Base-by-base conservation (phyloP, 495 filamentous ascomycete species). In the Podospora conica region DNA sequence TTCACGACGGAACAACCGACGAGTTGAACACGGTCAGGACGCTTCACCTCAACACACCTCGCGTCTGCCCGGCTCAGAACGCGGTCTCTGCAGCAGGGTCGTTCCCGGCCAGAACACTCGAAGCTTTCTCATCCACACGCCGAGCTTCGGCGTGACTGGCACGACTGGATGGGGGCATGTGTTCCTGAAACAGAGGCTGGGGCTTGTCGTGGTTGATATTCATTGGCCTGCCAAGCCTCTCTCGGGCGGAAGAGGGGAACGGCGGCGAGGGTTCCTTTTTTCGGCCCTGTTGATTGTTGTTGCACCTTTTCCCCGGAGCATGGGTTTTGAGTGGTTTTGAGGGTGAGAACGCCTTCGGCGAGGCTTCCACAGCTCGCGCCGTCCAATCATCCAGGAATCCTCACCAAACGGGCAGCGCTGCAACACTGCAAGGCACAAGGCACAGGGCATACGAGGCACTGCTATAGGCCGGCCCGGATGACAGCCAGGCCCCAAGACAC, bases 381-480 rank as follows among this genome's bases (percentile, higher is more conserved):
- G 40, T n/a, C 40, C 40, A 48, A 48, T 48, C 40, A 48, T 48
- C 40, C 18, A 18, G 40, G 18, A 48, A 48, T 48, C 18, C 1
- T n/a, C 6, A 2, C 29, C 40, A 48, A 48, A 27, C 40, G 48
- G 12, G 25, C 24, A 27, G 18, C 48, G 61, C 28, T 64, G 63
- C 55, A 31, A 64, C 63, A 28, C 63, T 64, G 63, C 63, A 64
- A 64, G 63, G 63, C 63, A 64, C 63, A n/a, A 53, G 22, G 57
- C 24, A 60, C 57, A n/a, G n/a, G 40, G 40, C 18, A 48, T 48
- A 48, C 40, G 40, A 48, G 40, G 40, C 15, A 48, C 40, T 48
- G 40, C 40, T 48, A 48, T 48, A 48, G 40, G 40, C 40, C 40
- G 40, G 40, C 40, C 40, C 40, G 40, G 40, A 48, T 48, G 40